Evolutionary conservation across 257 asterid species (phyloP), one percentile per base, ranked within the genome.

Genomic region (Scutellaria minor): DNA sequence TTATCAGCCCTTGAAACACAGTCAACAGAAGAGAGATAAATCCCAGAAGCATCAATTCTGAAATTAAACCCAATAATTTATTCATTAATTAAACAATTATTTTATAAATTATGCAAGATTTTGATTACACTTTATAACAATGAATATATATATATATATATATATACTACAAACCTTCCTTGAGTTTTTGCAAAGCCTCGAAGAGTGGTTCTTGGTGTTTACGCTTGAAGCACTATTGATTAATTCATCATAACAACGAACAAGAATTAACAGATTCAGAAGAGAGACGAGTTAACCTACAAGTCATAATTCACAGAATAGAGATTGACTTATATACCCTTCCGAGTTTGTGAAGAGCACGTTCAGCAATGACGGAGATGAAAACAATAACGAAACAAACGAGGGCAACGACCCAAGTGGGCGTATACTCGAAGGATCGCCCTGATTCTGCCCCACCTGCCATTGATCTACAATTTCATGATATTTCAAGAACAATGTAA

Each of bases 31-130:
- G 87, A 20, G 98, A 91, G 73, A 94, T 86, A 35, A 94, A 94
- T 54, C 98, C 97, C 91, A 88, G 57, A 71, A 93, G 93, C 98
- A 94, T 91, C 84, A 94, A 71, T 76, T 94, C 97, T 94, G 92
- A 14, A 22, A 18, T 18, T 18, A 18, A 18, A 12, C 14, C 5
- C 6, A 64, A 11, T 9, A 10, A 64, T 2, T 0, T 35, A 1
- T 4, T 0, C 13, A 59, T 31, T n/a, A 66, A 10, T 10, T 5
- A 46, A 8, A 3, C 12, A 46, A 46, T 46, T 46, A 46, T 8
- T 1, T 46, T 2, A 13, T 46, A 46, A 45, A 45, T 7, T 1
- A 0, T 9, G 12, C 12, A 8, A 8, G 50, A 8, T 45, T 8
- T 45, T 9, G 50, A 45, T 9, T 9, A 45, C 37, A 31, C 5